phyloP scores from a whole-genome alignment of 176 grass and related monocot species.

The Hyparrhenia diplandra region DNA sequence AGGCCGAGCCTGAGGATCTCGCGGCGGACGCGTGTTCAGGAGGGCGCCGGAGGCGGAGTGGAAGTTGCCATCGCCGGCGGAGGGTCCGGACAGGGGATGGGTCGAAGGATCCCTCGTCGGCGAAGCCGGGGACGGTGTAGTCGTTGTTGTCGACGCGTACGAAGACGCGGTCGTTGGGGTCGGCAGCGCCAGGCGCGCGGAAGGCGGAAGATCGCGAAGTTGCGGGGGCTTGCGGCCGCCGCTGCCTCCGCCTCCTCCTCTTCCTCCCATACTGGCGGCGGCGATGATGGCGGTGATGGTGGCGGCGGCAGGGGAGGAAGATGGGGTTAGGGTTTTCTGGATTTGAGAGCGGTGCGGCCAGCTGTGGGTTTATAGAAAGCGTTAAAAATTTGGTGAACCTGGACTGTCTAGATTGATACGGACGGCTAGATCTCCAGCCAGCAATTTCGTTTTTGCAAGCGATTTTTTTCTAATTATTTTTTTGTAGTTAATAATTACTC shows the following conservation, averaged over 20 bases:
- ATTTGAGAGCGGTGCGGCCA: background rate
- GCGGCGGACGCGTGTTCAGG: conserved; percentile 47
- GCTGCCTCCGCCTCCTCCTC: conserved; percentile 15
- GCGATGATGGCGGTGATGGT: background rate
- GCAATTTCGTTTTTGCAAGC: background rate
- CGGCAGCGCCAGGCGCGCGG: conserved; percentile 57
- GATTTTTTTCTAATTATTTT: no score
- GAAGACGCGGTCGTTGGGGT: conserved; percentile 72
- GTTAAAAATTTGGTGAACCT: background rate
- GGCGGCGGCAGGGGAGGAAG: background rate
- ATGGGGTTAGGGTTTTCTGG: conserved; percentile 34
- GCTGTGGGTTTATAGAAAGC: background rate
- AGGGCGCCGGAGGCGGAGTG: background rate
- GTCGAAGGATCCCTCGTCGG: conserved; percentile 39
- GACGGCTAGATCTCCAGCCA: background rate
- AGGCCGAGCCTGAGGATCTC: conserved; percentile 91
- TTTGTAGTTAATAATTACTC: no score
- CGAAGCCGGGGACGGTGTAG: conserved; percentile 66
- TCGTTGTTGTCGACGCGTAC: conserved; percentile 78
- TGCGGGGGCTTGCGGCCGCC: conserved; percentile 55
- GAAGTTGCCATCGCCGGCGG: background rate
- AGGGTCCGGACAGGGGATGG: conserved; percentile 38
- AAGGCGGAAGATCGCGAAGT: conserved; percentile 79
- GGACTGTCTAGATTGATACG: background rate
- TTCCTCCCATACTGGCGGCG: conserved; percentile 47